Base-by-base conservation (phyloP, 2,329 filamentous ascomycete species). In the Phaeosphaeria sp. region DNA sequence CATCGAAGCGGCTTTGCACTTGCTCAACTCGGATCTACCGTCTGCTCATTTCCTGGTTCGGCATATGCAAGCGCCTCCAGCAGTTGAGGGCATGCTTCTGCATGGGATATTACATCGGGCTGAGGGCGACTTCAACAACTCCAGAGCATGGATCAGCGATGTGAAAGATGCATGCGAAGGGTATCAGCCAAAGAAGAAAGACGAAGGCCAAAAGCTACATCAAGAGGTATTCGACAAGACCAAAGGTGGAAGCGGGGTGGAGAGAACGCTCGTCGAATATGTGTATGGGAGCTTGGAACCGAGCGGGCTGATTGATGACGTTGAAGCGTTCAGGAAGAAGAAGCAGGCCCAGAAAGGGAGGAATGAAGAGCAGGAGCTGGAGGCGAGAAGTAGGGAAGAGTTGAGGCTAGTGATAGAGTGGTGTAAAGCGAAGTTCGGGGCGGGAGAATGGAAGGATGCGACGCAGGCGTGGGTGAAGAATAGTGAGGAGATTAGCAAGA, bases 11-110 rank as follows among this genome's bases (percentile, higher is more conserved):
- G 71, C 80, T 0, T 75, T 85, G 3, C 83, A 85, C 66, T 75
- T 85, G 52, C 72, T 84, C 27, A 85, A 85, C 65, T 71, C 73
- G 59, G 83, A 85, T 66, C 72, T 85, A 0, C 73, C 81, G 4
- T 77, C 74, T 20, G 83, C 83, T 0, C 83, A 85, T 68, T 85
- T 85, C 66, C 75, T 85, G 1, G 75, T 82, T 22, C 77, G 83
- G 1, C 81, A 85, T 62, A 84, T 84, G 81, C 79, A 83, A 67
- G 76, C 78, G 9, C 66, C 76, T 15, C 82, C 83, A 0, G 80
- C 80, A 0, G 75, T 75, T 42, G 83, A 84, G 59, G 80, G 79
- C 17, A 85, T 85, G 82, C 78, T 81, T 41, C 72, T 84, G 1
- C 83, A 84, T 59, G 78, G 79, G 3, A 79, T 85, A 15, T 65